phyloP scores from a whole-genome alignment of 495 filamentous ascomycete genomes.

The Penicillium angulare region DNA sequence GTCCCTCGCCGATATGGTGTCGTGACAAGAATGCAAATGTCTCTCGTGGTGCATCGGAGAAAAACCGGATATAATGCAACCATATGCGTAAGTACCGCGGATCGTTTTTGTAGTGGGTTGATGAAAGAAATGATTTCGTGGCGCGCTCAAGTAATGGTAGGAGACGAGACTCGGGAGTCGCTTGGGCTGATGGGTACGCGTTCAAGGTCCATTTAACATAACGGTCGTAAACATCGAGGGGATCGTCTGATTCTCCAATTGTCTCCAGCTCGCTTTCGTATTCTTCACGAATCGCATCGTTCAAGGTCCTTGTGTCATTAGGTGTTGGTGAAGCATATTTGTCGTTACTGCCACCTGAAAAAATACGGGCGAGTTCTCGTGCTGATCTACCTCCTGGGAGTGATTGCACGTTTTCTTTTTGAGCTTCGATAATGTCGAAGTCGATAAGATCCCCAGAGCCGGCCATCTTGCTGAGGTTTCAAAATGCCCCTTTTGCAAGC shows the following conservation, averaged over 20 bases:
- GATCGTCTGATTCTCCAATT: constrained; percentile 87
- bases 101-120: constrained; percentile 88
- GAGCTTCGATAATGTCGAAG: constrained; percentile 92
- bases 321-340: constrained; percentile 55
- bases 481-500: background rate
- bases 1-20: constrained; percentile 78
- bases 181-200: constrained; percentile 90
- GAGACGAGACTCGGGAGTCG: constrained; percentile 84
- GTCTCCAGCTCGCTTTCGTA: constrained; percentile 79
- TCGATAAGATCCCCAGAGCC: constrained; percentile 65
- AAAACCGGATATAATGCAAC: constrained; percentile 90
- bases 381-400: constrained; percentile 89
- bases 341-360: constrained; percentile 58
- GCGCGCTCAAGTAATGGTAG: constrained; percentile 88
- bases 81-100: constrained; percentile 89
- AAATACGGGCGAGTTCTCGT: constrained; percentile 80
- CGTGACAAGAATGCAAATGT: constrained; percentile 88
- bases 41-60: constrained; percentile 88
- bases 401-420: constrained; percentile 97
- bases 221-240: constrained; percentile 91
- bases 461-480: constrained; percentile 42
- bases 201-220: constrained; percentile 96
- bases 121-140: constrained; percentile 82
- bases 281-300: constrained; percentile 75
- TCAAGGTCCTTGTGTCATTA: constrained; percentile 68